These are phyloP conservation scores for Theobroma grandiflorum DNA, from an alignment of 441 rosid species.

Conservation along the genomic window DNA sequence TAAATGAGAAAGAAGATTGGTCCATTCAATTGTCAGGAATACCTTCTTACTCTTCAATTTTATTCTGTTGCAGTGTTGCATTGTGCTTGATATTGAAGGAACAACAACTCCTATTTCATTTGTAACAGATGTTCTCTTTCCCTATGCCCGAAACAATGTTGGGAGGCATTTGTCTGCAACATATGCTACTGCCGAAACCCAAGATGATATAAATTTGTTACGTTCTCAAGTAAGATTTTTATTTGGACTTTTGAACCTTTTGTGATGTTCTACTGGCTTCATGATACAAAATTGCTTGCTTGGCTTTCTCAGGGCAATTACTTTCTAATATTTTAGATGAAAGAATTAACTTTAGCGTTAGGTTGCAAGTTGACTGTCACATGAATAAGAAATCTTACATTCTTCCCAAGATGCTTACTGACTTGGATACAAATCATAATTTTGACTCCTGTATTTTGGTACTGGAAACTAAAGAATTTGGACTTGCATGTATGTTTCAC, in stretches of 20 bases:
- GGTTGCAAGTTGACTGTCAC: not conserved
- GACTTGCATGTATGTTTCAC: constrained; percentile 6
- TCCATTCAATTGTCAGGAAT: not conserved
- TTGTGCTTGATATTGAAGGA: constrained; percentile 97
- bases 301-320: not conserved
- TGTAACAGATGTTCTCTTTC: constrained; percentile 90
- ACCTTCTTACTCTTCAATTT: constrained; percentile 16
- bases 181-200: constrained; percentile 79
- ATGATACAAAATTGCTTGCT: not conserved
- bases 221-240: constrained; percentile 68
- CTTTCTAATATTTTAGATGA: not conserved
- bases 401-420: too few species aligned
- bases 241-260: not conserved
- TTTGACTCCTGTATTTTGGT: not conserved
- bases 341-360: not conserved
- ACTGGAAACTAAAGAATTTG: not conserved
- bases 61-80: constrained; percentile 66
- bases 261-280: not conserved
- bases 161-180: constrained; percentile 79
- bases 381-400: not conserved
- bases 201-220: constrained; percentile 75
- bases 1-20: not conserved
- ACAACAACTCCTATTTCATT: constrained; percentile 96
- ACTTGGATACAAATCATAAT: too few species aligned
- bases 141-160: constrained; percentile 89